Evolutionary conservation across 176 grass and related monocot genomes (phyloP).

Genomic region (Elaeis guineensis): DNA sequence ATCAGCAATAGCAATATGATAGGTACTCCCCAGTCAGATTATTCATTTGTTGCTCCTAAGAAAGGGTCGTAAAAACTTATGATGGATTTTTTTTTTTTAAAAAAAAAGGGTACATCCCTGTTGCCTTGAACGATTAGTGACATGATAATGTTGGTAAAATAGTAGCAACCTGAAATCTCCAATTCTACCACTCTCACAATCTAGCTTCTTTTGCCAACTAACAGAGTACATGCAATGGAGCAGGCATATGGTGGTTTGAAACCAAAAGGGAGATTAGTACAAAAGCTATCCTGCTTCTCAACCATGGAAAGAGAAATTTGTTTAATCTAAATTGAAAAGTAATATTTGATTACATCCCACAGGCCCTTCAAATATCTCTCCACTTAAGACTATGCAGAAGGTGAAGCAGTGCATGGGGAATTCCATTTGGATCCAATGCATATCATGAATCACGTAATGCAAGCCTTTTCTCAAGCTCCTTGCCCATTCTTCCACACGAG

Average conservation of each 20-base stretch:
- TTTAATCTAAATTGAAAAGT: not conserved
- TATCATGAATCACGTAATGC: slow-evolving; percentile 33
- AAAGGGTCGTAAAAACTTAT: too few species aligned
- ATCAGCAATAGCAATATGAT: too few species aligned
- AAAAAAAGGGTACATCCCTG: too few species aligned
- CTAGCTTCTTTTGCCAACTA: not conserved
- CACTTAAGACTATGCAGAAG: slow-evolving; percentile 22
- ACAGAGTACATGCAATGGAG: slow-evolving; percentile 30
- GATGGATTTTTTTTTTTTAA: too few species aligned
- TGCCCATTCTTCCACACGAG: slow-evolving; percentile 61
- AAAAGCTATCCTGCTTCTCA: not conserved
- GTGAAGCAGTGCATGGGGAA: slow-evolving; percentile 30
- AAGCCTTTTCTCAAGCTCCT: slow-evolving; percentile 78
- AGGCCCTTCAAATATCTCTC: slow-evolving; percentile 28
- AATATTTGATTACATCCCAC: not conserved
- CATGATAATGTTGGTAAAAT: too few species aligned
- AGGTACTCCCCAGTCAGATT: too few species aligned
- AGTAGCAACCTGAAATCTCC: not conserved
- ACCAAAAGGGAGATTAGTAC: slow-evolving; percentile 18
- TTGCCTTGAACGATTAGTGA: too few species aligned
- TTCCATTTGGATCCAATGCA: not conserved
- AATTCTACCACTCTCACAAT: not conserved
- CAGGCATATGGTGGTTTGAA: slow-evolving; percentile 15
- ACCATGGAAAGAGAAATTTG: not conserved
- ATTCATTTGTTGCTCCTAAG: too few species aligned